These are phyloP conservation scores for Flaveria linearis DNA, from an alignment of 129 eudicot genomes.

Conservation along the genomic window DNA sequence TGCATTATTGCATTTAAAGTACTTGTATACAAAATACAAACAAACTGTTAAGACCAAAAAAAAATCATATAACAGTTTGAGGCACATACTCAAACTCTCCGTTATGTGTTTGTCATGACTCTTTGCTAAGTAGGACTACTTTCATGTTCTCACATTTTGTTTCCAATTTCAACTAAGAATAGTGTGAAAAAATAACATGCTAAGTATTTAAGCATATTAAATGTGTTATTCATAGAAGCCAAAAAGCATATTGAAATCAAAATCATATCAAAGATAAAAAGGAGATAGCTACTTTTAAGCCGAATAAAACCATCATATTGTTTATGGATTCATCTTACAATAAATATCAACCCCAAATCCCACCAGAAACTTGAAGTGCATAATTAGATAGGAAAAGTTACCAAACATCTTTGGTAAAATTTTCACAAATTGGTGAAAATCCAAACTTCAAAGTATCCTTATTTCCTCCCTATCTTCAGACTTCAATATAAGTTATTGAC, in stretches of 20 bases:
- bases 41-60: background rate
- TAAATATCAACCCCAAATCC: constrained; percentile 15
- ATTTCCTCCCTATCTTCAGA: constrained; percentile 6
- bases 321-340: constrained; percentile 27
- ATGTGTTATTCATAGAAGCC: background rate
- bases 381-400: constrained; percentile 19
- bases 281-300: background rate
- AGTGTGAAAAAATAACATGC: background rate
- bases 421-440: constrained; percentile 3
- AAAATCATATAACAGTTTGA: too few relatives aligned
- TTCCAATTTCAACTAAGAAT: too few relatives aligned
- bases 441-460: constrained; percentile 1
- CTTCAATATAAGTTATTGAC: background rate
- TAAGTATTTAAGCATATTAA: background rate
- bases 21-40: too few relatives aligned
- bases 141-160: background rate
- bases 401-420: background rate
- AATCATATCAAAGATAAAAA: background rate
- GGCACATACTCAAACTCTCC: background rate
- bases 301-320: constrained; percentile 14
- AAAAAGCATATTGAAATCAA: constrained; percentile 3
- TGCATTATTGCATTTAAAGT: background rate
- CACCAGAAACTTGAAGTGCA: constrained; percentile 18
- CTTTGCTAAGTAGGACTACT: background rate
- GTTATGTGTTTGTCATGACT: background rate